A percentile compares a stretch with the other conserved stretches of the same genome.
Evolutionary conservation across 768 basidiomycete species (phyloP).

Genomic region (Cytidiella melzeri): DNA sequence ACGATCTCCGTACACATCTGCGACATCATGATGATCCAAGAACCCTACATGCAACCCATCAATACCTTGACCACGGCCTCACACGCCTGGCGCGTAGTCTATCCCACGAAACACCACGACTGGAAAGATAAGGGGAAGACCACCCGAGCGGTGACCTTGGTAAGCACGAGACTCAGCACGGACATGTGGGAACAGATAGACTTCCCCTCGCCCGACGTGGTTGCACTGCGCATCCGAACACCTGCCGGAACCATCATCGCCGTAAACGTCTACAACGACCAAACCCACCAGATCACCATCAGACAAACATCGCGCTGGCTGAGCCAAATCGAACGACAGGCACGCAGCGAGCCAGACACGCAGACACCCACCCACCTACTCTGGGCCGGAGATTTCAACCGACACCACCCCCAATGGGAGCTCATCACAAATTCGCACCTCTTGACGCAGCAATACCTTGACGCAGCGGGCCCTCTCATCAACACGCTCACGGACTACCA

Average conservation of each 20-base stretch:
- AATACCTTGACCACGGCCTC: background rate
- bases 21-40: background rate
- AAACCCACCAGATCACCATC: background rate
- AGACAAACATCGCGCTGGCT: background rate
- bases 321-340: background rate
- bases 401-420: conserved; percentile 38
- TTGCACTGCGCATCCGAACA: background rate
- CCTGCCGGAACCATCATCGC: background rate
- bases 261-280: conserved; percentile 4
- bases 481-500: conserved; percentile 18
- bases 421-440: conserved; percentile 26
- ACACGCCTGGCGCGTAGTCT: background rate
- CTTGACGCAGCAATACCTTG: conserved; percentile 25
- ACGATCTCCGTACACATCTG: background rate
- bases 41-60: background rate
- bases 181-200: background rate
- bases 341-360: background rate
- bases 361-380: conserved; percentile 14
- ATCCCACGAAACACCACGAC: background rate
- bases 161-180: background rate
- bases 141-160: background rate
- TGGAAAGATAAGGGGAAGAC: background rate
- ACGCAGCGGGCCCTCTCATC: conserved; percentile 22
- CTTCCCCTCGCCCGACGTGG: background rate
- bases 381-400: conserved; percentile 35